These are phyloP conservation scores for Vicia villosa DNA, from an alignment of 306 rosid species.

Conservation along the genomic window DNA sequence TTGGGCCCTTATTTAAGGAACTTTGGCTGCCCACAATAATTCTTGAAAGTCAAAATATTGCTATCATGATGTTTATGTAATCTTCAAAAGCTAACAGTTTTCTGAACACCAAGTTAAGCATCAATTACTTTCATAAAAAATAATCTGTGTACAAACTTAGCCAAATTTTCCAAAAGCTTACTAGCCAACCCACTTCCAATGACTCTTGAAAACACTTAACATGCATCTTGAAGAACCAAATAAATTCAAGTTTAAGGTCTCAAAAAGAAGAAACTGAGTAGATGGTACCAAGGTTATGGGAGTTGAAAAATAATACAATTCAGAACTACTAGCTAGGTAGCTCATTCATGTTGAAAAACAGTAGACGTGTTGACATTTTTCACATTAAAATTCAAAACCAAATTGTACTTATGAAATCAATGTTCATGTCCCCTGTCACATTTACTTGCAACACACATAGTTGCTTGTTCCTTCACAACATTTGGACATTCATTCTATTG, in stretches of 20 bases:
- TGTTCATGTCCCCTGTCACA: constrained; percentile 36
- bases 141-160: too few species aligned
- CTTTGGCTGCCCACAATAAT: too few species aligned
- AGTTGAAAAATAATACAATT: background rate
- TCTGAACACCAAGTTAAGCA: background rate
- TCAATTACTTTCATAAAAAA: background rate
- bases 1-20: too few species aligned
- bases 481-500: constrained; percentile 37
- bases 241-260: background rate
- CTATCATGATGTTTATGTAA: background rate
- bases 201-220: background rate
- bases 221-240: background rate
- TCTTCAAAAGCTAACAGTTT: background rate
- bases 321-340: constrained; percentile 22
- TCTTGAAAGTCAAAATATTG: background rate
- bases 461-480: constrained; percentile 30
- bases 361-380: constrained; percentile 35
- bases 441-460: constrained; percentile 18
- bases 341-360: constrained; percentile 40
- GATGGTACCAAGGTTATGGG: constrained; percentile 30
- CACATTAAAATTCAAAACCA: constrained; percentile 33
- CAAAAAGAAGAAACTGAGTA: constrained; percentile 16
- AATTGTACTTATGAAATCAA: constrained; percentile 38
- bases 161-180: too few species aligned
- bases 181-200: background rate